Conservation (phyloP, 176 grass and related monocot species). For the Rhipidocladum racemiflorum region DNA sequence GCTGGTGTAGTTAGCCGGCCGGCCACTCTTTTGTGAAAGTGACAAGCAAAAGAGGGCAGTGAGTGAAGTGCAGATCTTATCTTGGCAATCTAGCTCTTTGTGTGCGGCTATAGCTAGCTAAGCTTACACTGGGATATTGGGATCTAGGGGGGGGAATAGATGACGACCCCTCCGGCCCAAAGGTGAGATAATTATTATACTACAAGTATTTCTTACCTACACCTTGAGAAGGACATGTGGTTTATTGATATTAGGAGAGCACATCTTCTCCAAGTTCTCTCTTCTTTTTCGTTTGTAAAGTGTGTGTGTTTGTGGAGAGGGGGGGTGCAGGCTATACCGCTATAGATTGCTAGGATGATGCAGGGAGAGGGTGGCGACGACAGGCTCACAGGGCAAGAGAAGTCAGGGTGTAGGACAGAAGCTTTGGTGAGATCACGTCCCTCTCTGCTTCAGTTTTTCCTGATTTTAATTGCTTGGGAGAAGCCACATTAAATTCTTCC, state of each 20-base stretch:
- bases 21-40: conserved; percentile 57
- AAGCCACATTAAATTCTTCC: conserved; percentile 31
- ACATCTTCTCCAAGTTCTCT: not conserved
- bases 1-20: conserved; percentile 15
- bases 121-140: conserved; percentile 21
- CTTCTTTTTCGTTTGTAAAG: not conserved
- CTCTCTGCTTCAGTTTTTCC: conserved; percentile 14
- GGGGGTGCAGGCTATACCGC: not conserved
- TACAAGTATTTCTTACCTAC: conserved; percentile 20
- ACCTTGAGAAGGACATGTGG: conserved; percentile 31
- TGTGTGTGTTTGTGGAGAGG: not conserved
- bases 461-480: conserved; percentile 30
- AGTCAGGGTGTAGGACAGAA: conserved; percentile 46
- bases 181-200: conserved; percentile 11
- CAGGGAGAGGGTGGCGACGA: conserved; percentile 25
- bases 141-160: not conserved
- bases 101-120: conserved; percentile 42
- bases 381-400: conserved; percentile 14
- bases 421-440: conserved; percentile 29
- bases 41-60: conserved; percentile 48
- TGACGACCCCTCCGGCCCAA: not conserved
- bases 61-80: conserved; percentile 52
- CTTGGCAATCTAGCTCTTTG: conserved; percentile 50
- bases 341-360: conserved; percentile 51
- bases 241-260: not conserved